Evolutionary conservation across 768 basidiomycete genomes (phyloP).

Genomic region (Tricholoma bakamatsutake): DNA sequence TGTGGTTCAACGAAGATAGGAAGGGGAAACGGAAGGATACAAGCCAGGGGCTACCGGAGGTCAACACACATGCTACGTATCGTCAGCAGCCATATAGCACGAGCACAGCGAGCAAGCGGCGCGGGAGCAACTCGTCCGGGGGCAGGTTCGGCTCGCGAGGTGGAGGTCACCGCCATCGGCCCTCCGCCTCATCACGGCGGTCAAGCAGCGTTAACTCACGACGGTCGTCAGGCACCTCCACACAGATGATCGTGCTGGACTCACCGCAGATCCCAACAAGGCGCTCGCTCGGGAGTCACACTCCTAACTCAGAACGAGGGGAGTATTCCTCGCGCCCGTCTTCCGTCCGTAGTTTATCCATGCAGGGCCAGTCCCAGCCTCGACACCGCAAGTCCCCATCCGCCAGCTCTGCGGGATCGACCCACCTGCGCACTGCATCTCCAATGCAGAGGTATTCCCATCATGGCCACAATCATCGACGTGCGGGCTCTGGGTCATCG

Average conservation of each 20-base stretch:
- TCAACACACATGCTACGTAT: constrained; percentile 22
- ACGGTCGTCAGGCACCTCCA: constrained; percentile 49
- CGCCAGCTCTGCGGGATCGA: constrained; percentile 68
- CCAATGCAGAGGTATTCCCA: constrained; percentile 59
- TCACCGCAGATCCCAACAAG: constrained; percentile 59
- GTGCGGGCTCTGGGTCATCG: constrained; percentile 73
- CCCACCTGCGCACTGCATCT: constrained; percentile 61
- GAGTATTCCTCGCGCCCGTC: constrained; percentile 77
- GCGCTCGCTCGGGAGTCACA: constrained; percentile 71
- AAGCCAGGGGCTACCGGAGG: constrained; percentile 11
- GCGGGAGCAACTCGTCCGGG: constrained; percentile 36
- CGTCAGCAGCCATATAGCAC: constrained; percentile 19
- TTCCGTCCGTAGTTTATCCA: constrained; percentile 75
- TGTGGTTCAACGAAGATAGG: constrained; percentile 90
- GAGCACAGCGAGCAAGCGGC: constrained; percentile 39
- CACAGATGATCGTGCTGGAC: constrained; percentile 50
- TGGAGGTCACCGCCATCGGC: constrained; percentile 56
- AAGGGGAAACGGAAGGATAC: constrained; percentile 78
- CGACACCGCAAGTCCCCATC: constrained; percentile 74
- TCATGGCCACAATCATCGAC: constrained; percentile 40
- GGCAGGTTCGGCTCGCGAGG: constrained; percentile 22
- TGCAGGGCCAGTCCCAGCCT: constrained; percentile 29
- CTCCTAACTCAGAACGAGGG: constrained; percentile 83
- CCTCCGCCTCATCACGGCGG: constrained; percentile 74
- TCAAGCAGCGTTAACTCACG: constrained; percentile 91